Conservation (phyloP, 208 protist species). For the Acanthamoeba divionensis region DNA sequence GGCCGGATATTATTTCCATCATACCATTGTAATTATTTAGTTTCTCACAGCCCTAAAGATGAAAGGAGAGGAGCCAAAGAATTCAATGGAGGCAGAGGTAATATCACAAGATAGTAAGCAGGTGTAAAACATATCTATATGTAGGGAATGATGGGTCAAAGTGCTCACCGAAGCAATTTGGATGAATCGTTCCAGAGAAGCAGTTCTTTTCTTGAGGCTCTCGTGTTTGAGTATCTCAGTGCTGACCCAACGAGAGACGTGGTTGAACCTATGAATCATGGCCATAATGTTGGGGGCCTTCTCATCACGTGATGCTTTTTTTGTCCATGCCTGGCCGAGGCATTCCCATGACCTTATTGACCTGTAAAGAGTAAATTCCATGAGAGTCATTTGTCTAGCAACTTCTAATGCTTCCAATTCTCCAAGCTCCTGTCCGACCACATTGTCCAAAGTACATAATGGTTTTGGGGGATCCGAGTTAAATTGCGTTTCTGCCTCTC, state of each 20-base stretch:
- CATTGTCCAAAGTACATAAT: no score
- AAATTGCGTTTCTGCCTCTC: no score
- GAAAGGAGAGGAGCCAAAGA: neutral
- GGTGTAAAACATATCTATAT: neutral
- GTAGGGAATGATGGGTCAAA: neutral
- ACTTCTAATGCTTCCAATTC: conserved; percentile 21
- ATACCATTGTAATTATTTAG: conserved; percentile 55
- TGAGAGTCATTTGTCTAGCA: conserved; percentile 45
- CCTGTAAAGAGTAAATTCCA: conserved; percentile 33
- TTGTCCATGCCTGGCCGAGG: conserved; percentile 53
- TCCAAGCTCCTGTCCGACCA: neutral
- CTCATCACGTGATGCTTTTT: conserved; percentile 23
- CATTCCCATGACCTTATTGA: conserved; percentile 48
- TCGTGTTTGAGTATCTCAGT: conserved; percentile 38
- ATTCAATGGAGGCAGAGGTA: neutral
- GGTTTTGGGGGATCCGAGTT: no score
- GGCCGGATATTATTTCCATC: conserved; percentile 53
- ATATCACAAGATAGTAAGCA: neutral
- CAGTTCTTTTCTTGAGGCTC: neutral
- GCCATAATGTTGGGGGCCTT: conserved; percentile 45
- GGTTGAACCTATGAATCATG: conserved; percentile 53
- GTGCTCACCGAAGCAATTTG: conserved; percentile 47
- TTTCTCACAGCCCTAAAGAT: neutral
- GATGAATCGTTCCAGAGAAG: conserved; percentile 27
- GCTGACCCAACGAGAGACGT: conserved; percentile 44